Conservation (phyloP, 192 early-diverging fungal species). For the Entomortierella parvispora region DNA sequence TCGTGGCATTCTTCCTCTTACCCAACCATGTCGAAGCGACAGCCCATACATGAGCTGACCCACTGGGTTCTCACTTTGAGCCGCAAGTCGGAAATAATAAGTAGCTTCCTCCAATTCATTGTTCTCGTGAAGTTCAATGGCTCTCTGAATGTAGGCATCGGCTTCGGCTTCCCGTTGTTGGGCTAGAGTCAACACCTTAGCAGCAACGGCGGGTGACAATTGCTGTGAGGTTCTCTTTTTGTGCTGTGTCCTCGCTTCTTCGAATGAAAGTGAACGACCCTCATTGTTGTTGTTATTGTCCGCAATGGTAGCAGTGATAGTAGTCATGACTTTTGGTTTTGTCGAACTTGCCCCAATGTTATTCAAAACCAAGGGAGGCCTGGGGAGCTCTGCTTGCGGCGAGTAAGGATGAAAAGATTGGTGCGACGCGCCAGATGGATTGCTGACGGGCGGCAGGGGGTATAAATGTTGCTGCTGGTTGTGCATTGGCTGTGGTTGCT, state of each 20-base stretch:
- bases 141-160: conserved; percentile 72
- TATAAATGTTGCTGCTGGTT: too few species aligned
- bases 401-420: too few species aligned
- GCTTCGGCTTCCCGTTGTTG: conserved; percentile 52
- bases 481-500: neutral
- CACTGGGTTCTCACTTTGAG: conserved; percentile 70
- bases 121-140: conserved; percentile 78
- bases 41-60: conserved; percentile 85
- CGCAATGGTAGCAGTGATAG: conserved; percentile 25
- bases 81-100: conserved; percentile 75
- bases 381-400: too few species aligned
- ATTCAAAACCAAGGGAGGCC: too few species aligned
- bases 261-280: conserved; percentile 16
- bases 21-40: conserved; percentile 85
- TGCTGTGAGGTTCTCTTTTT: neutral
- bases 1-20: conserved; percentile 22
- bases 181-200: conserved; percentile 23
- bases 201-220: conserved; percentile 1
- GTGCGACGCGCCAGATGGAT: too few species aligned
- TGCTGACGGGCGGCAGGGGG: too few species aligned
- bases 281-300: conserved; percentile 3
- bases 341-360: too few species aligned
- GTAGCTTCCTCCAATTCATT: conserved; percentile 80
- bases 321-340: neutral
- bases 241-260: neutral